Conservation (phyloP, 345 rosid genomes). For the Murraya koenigii region DNA sequence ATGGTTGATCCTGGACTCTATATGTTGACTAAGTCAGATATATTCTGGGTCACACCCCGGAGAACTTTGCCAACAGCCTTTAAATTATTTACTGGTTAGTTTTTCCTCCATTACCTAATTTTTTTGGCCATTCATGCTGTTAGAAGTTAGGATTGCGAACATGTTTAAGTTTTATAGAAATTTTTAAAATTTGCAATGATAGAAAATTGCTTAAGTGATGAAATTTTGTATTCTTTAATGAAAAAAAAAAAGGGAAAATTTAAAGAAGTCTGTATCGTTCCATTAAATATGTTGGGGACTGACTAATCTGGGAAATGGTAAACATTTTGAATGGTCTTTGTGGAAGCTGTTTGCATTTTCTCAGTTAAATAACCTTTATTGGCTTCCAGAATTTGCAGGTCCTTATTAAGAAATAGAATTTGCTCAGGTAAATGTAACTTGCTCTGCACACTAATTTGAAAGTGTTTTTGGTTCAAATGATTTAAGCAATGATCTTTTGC, state of each 20-base stretch:
- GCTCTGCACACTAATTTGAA: neutral
- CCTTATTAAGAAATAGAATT: neutral
- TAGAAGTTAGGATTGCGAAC: neutral
- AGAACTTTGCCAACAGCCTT: constrained; percentile 87
- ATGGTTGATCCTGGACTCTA: constrained; percentile 97
- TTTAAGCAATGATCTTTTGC: neutral
- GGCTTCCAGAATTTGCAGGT: neutral
- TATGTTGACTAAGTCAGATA: constrained; percentile 59
- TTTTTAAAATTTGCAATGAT: neutral
- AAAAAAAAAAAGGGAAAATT: neutral
- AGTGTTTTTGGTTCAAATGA: neutral
- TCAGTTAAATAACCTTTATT: neutral
- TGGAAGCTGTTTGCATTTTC: neutral
- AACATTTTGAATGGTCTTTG: neutral
- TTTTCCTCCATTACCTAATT: neutral
- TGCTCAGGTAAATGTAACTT: neutral
- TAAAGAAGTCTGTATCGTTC: neutral
- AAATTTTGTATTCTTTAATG: neutral
- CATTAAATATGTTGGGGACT: neutral
- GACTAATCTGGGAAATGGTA: neutral
- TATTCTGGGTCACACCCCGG: constrained; percentile 73
- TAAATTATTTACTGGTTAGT: constrained; percentile 87
- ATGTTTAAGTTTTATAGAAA: neutral
- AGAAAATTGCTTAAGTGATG: neutral
- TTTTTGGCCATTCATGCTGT: neutral